Evolutionary conservation across 257 asterid genomes (phyloP), one percentile per base, ranked within the genome.

Genomic region (Plantago ovata): DNA sequence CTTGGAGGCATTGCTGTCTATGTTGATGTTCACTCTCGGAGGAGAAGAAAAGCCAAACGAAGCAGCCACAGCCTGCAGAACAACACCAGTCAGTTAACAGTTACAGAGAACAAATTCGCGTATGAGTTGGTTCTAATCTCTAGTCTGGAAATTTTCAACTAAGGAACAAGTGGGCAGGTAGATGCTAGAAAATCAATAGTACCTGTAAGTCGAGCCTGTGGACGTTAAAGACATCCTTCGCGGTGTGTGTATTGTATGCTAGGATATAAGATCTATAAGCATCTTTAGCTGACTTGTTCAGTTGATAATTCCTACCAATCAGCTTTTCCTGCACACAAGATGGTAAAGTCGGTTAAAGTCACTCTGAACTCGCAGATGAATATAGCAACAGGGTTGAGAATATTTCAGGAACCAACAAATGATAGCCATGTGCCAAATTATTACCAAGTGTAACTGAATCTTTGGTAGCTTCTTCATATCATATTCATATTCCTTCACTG

Each of bases 131-230:
- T n/a, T n/a, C n/a, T n/a, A n/a, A n/a, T n/a, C n/a, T n/a, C n/a
- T n/a, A n/a, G n/a, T n/a, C n/a, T n/a, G n/a, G n/a, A n/a, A n/a
- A n/a, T n/a, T n/a, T n/a, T n/a, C n/a, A n/a, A n/a, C n/a, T n/a
- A n/a, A n/a, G n/a, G n/a, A n/a, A n/a, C n/a, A n/a, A n/a, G n/a
- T n/a, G n/a, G n/a, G n/a, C n/a, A n/a, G n/a, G n/a, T n/a, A n/a
- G n/a, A n/a, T n/a, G n/a, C n/a, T n/a, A n/a, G n/a, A n/a, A n/a
- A n/a, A n/a, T n/a, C n/a, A n/a, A n/a, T n/a, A 16, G 50, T 78
- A 91, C 98, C 95, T 85, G 87, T 23, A 85, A 68, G 66, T 92
- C 92, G 44, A 92, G 98, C 44, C 82, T 75, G 69, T 83, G 95
- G 44, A 88, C 89, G 65, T 88, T 82, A 68, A 92, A 92, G 54